Percentiles rank a stretch among this genome's conserved stretches.
Evolutionary conservation across 768 basidiomycete genomes (phyloP).

Genomic region (Leccinum broughii): DNA sequence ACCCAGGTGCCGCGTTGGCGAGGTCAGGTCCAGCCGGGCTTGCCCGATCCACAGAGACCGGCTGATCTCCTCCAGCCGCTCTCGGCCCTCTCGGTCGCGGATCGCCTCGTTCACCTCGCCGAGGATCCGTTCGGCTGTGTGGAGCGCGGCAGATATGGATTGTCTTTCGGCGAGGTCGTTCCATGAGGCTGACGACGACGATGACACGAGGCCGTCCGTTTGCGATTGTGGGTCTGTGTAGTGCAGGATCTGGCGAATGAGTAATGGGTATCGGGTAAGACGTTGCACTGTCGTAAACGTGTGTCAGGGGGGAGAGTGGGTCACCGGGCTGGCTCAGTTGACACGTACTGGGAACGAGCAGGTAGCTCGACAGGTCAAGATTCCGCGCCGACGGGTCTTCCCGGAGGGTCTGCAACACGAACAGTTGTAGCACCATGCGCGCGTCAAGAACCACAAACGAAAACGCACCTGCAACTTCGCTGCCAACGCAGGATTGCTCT

Average conservation of each 20-base stretch:
- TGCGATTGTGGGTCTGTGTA: constrained; percentile 62
- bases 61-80: constrained; percentile 73
- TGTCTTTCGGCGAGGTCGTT: constrained; percentile 49
- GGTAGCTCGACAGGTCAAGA: constrained; percentile 86
- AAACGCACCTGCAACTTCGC: constrained; percentile 61
- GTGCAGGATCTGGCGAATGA: constrained; percentile 81
- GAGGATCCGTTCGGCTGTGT: constrained; percentile 71
- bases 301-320: not conserved
- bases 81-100: constrained; percentile 76
- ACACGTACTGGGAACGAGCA: constrained; percentile 83
- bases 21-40: constrained; percentile 87
- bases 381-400: constrained; percentile 78
- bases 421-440: not conserved
- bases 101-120: constrained; percentile 87
- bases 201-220: not conserved
- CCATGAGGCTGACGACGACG: constrained; percentile 3
- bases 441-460: constrained; percentile 5
- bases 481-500: constrained; percentile 64
- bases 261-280: constrained; percentile 89
- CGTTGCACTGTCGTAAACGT: constrained; percentile 73
- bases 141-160: constrained; percentile 53
- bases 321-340: not conserved
- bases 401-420: constrained; percentile 59
- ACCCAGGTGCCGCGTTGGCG: constrained; percentile 84
- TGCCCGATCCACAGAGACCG: constrained; percentile 86